Conservation (phyloP, 805 yeast species). For the Monosporozyma aquatica region DNA sequence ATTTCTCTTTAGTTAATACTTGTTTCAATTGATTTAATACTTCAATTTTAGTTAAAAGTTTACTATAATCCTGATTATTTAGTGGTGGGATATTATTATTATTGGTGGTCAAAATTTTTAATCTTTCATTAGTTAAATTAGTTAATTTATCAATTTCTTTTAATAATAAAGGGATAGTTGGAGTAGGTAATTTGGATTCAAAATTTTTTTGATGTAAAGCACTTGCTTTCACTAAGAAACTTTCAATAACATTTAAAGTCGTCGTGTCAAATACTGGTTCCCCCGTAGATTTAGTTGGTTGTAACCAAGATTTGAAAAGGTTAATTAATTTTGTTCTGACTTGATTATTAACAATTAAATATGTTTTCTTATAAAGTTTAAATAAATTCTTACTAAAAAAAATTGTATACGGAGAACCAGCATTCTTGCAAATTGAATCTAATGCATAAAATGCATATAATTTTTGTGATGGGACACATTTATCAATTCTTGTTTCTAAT, state of each 20-base stretch:
- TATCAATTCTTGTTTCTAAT: slow-evolving; percentile 62
- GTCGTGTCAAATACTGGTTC: slow-evolving; percentile 61
- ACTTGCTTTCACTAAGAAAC: slow-evolving; percentile 56
- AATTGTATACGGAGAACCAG: slow-evolving; percentile 84
- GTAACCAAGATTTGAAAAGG: slow-evolving; percentile 83
- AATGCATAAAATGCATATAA: slow-evolving; percentile 74
- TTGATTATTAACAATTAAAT: slow-evolving; percentile 68
- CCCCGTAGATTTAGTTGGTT: slow-evolving; percentile 36
- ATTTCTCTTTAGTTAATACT: slow-evolving; percentile 29
- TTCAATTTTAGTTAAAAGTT: slow-evolving; percentile 27
- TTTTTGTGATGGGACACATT: slow-evolving; percentile 76
- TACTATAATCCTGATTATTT: slow-evolving; percentile 20
- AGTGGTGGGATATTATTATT: no score
- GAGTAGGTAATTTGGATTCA: slow-evolving; percentile 24
- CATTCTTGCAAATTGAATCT: slow-evolving; percentile 86
- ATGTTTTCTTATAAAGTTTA: slow-evolving; percentile 64
- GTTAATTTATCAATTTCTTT: slow-evolving; percentile 31
- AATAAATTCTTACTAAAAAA: slow-evolving; percentile 57
- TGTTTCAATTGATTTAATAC: slow-evolving; percentile 31
- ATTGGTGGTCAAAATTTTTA: no score
- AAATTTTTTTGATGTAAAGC: slow-evolving; percentile 34
- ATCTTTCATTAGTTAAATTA: slow-evolving; percentile 28
- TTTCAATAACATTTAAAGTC: slow-evolving; percentile 63
- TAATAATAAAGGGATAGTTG: slow-evolving; percentile 27
- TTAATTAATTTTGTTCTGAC: slow-evolving; percentile 64